Conservation (phyloP, 179 eudicot species). For the Spinacia oleracea region DNA sequence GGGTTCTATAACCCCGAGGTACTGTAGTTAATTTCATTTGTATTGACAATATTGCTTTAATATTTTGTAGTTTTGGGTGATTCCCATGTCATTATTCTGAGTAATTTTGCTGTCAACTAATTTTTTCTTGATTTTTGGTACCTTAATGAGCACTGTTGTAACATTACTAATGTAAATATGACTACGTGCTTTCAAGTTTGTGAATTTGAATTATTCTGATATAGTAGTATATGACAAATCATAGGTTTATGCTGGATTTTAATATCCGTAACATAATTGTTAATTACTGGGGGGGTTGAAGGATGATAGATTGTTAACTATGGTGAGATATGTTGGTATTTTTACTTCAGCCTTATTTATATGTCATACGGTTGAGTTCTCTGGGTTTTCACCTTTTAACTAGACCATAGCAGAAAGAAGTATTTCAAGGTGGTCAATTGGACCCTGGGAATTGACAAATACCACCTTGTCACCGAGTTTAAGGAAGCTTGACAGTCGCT, state of each 20-base stretch:
- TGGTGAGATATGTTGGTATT: too few species aligned
- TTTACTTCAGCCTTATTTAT: too few species aligned
- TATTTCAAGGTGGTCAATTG: neutral
- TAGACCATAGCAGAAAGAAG: neutral
- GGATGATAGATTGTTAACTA: too few species aligned
- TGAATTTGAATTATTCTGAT: neutral
- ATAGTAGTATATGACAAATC: neutral
- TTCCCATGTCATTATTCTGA: conserved; percentile 4
- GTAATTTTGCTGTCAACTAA: neutral
- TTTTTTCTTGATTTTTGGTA: neutral
- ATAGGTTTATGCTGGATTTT: too few species aligned
- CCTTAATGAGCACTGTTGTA: neutral
- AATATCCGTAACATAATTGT: too few species aligned
- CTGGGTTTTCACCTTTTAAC: too few species aligned
- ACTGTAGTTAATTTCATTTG: conserved; percentile 1
- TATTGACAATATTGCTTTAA: neutral
- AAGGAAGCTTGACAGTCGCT: neutral
- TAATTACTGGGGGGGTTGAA: too few species aligned
- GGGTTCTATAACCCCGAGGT: conserved; percentile 22
- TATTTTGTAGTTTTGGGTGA: neutral
- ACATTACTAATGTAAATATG: neutral
- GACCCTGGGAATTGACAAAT: neutral
- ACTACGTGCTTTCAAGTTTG: neutral
- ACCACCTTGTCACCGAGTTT: neutral
- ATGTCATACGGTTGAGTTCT: too few species aligned